These are phyloP conservation scores for Ceratocystis colombiana DNA, from an alignment of 2,329 filamentous ascomycete genomes.

Conservation along the genomic window DNA sequence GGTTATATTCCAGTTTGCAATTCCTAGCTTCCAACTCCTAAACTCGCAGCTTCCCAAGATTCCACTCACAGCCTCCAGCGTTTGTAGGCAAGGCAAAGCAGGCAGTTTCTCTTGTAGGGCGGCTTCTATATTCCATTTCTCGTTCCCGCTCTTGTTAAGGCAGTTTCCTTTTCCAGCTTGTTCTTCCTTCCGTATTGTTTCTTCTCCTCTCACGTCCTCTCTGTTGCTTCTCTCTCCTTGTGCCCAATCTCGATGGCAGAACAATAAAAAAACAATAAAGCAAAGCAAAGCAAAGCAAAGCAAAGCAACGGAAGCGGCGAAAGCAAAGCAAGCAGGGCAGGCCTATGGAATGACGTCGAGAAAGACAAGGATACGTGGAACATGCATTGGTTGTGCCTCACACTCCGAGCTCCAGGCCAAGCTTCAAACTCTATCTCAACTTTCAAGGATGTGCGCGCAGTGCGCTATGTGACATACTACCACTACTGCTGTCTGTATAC, in stretches of 20 bases:
- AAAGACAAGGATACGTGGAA: constrained; percentile 2
- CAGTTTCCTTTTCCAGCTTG: not conserved
- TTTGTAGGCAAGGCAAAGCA: not conserved
- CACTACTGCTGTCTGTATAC: too few species aligned
- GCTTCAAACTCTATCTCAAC: constrained; percentile 2
- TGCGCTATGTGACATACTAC: too few species aligned
- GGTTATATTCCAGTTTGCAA: not conserved
- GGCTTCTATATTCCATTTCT: not conserved
- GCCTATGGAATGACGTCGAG: not conserved
- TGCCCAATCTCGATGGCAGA: not conserved
- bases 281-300: too few species aligned
- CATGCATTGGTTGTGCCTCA: constrained; percentile 5
- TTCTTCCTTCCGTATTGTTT: not conserved
- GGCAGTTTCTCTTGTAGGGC: not conserved
- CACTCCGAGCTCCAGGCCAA: not conserved
- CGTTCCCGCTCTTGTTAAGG: not conserved
- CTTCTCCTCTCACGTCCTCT: not conserved
- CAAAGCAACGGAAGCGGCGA: too few species aligned
- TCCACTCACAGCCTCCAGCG: not conserved
- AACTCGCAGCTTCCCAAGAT: not conserved
- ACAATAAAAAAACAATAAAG: not conserved
- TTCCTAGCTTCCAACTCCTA: too few species aligned
- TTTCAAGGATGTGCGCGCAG: not conserved
- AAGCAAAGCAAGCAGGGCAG: not conserved
- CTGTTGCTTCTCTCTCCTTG: not conserved